Evolutionary conservation across 257 asterid species (phyloP).

Genomic region (Plantago elongata): DNA sequence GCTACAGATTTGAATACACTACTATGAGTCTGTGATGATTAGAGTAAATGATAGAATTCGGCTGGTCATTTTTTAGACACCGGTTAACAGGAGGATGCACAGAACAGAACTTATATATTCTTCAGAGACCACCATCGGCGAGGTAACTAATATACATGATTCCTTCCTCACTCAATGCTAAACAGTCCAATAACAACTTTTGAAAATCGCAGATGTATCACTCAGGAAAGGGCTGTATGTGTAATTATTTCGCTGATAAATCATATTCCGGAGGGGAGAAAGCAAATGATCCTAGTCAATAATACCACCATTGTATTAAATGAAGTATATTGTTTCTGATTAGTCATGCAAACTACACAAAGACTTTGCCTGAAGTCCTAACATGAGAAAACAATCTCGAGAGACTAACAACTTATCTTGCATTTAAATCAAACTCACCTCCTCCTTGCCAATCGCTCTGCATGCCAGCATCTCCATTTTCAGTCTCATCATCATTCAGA

Average conservation of each 20-base stretch:
- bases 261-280: neutral
- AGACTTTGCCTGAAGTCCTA: neutral
- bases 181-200: no score
- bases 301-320: neutral
- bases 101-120: no score
- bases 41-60: no score
- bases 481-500: slow-evolving; percentile 78
- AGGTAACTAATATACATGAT: no score
- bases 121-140: no score
- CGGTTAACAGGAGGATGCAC: no score
- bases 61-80: no score
- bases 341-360: slow-evolving; percentile 1
- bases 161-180: no score
- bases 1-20: no score
- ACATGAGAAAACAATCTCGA: neutral
- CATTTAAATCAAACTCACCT: slow-evolving; percentile 45
- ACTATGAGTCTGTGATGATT: no score
- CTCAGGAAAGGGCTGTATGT: no score
- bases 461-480: slow-evolving; percentile 32
- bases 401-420: slow-evolving; percentile 25
- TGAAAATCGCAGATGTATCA: no score
- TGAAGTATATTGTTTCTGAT: neutral
- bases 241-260: neutral
- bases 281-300: neutral
- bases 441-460: slow-evolving; percentile 45